Percentiles rank a stretch among this genome's conserved stretches.
phyloP scores from a whole-genome alignment of 192 early-diverging fungal genomes.

The Coemansia aciculifera region DNA sequence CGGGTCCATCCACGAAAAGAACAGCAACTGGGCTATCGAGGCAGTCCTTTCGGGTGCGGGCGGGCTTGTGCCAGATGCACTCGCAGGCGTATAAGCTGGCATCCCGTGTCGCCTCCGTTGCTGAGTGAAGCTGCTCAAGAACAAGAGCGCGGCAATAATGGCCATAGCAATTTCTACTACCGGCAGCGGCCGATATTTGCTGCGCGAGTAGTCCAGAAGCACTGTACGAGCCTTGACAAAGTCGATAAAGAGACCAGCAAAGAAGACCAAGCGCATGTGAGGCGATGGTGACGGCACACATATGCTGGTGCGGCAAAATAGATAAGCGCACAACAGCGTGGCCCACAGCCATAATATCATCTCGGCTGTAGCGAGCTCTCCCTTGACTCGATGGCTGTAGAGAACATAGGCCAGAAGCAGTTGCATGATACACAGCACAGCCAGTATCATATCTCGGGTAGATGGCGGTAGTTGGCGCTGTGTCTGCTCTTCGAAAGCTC shows the following conservation, averaged over 20 bases:
- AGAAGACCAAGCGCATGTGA: conserved; percentile 42
- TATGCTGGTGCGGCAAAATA: conserved; percentile 22
- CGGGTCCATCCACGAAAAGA: conserved; percentile 65
- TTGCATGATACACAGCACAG: conserved; percentile 19
- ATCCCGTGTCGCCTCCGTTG: conserved; percentile 46
- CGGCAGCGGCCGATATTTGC: conserved; percentile 3
- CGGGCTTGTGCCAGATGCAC: conserved; percentile 16
- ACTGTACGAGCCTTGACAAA: conserved; percentile 37
- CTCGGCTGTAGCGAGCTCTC: conserved; percentile 17
- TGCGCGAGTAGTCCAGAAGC: conserved; percentile 35
- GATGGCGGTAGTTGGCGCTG: conserved; percentile 13
- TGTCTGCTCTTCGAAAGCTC: conserved; percentile 5
- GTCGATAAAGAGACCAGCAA: conserved; percentile 27
- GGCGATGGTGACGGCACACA: conserved; percentile 45
- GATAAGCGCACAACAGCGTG: conserved; percentile 30
- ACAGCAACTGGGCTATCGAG: conserved; percentile 59
- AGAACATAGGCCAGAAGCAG: conserved; percentile 16
- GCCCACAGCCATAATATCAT: conserved; percentile 42
- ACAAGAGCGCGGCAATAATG: conserved; percentile 13
- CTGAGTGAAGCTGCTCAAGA: conserved; percentile 46
- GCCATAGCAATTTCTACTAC: conserved; percentile 26
- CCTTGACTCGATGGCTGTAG: background rate
- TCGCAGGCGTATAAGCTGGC: conserved; percentile 23
- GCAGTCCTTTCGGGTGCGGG: conserved; percentile 59
- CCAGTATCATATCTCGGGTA: conserved; percentile 35